Evolutionary conservation across 2,329 filamentous ascomycete genomes (phyloP), one percentile per base, ranked within the genome.

Genomic region (Alternaria arbusti): DNA sequence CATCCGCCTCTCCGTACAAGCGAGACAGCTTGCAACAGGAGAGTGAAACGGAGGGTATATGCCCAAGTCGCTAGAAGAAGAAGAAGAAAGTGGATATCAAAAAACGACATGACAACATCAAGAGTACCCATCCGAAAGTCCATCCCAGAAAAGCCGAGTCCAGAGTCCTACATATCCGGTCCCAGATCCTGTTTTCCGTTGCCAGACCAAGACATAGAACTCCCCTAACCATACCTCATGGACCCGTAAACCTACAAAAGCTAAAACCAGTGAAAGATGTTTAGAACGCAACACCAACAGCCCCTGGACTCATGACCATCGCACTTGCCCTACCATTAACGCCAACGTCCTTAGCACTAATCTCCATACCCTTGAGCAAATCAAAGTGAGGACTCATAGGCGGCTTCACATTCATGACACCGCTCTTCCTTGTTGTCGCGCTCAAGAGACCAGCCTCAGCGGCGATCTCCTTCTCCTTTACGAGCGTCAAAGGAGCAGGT

Each of bases 241-340:
- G 20, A 40, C 4, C 36, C 36, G 32, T 36, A 36, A 36, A n/a
- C 15, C 32, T 36, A n/a, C 15, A 36, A n/a, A 36, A 36, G 32
- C 7, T 36, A 5, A 3, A 36, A 36, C 0, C 9, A 5, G 32
- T n/a, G 2, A 36, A 2, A n/a, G n/a, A 40, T 45, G 15, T 36
- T 59, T 71, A 80, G 59, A 79, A 79, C 2, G 78, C 78, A n/a
- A 80, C 70, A 22, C 78, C 78, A 25, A 79, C 78, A 0, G 72
- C 72, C 8, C 58, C 59, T 2, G 71, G 67, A 40, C 68, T 73
- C 25, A 59, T 57, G 52, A 60, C 52, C 43, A 61, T 60, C 10
- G 60, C 62, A 40, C 66, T 62, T 23, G 67, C 52, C 23, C 63
- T 28, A 8, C 61, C 67, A 28, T 64, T 66, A 15, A 63, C 40